Base-by-base conservation (phyloP, 2,329 filamentous ascomycete species). In the Ceratocystis harringtonii region DNA sequence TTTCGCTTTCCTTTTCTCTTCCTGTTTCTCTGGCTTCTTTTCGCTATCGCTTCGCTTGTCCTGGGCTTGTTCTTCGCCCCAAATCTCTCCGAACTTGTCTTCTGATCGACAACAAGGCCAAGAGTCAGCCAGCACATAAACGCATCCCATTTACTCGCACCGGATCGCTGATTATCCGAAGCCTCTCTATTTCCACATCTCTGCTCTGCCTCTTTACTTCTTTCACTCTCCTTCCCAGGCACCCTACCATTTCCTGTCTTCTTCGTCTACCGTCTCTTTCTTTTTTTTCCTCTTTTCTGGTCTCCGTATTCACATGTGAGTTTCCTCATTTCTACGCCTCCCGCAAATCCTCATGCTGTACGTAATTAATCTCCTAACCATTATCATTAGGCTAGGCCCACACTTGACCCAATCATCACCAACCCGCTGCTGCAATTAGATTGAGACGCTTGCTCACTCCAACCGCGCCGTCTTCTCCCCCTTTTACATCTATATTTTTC, bases 1-100 rank as follows among this genome's bases (percentile, higher is more conserved):
- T 64, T 22, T 36, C 36, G 52, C 62, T 64, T 30, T n/a, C 28
- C 28, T 61, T 25, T 65, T 48, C 19, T 55, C 10, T 61, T 30
- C 19, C 55, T 36, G 15, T 22, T 8, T 19, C 50, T 22, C 7
- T 45, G 6, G 3, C 10, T 50, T 15, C 36, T 41, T 41, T 41
- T 41, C 12, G 36, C 36, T 15, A 41, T 41, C 36, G 36, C 32
- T 36, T 36, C 32, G 32, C 48, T 19, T 22, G n/a, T 50, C 48
- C 48, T 25, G n/a, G 48, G 48, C n/a, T 50, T 50, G 19, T 22
- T 10, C 48, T 19, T 22, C n/a, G 22, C 48, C 48, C 48, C 19
- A 22, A 50, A 41, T 41, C 36, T 41, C 36, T 50, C 22, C 48
- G 36, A 41, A 22, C n/a, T 19, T 12, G 7, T 50, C n/a, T 22